A percentile compares a stretch with the other conserved stretches of the same genome.
Evolutionary conservation across 768 basidiomycete genomes (phyloP).

Genomic region (Leccinum disarticulatum): DNA sequence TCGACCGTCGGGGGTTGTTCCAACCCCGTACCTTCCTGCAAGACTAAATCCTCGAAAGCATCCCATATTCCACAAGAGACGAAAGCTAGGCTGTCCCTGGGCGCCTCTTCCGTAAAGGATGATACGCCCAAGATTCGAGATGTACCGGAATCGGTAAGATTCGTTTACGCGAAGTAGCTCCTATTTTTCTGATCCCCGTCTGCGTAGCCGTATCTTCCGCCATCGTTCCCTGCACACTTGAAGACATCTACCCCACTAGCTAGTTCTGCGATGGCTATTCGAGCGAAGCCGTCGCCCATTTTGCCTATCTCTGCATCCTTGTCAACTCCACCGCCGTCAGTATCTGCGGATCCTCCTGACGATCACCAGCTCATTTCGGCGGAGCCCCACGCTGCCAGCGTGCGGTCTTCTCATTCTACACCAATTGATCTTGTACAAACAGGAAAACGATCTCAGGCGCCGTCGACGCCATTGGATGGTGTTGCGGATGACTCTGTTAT

Average conservation of each 20-base stretch:
- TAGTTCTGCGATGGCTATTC: conserved; percentile 20
- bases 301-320: conserved; percentile 24
- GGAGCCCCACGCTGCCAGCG: conserved; percentile 11
- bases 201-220: conserved; percentile 48
- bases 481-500: conserved; percentile 7
- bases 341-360: conserved; percentile 19
- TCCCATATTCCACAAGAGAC: not conserved
- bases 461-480: conserved; percentile 31
- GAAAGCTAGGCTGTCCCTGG: conserved; percentile 1
- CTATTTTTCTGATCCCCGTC: conserved; percentile 14
- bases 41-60: conserved; percentile 11
- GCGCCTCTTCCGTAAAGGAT: conserved; percentile 5
- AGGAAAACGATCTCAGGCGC: conserved; percentile 31
- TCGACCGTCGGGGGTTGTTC: conserved; percentile 6
- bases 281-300: conserved; percentile 47
- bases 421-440: conserved; percentile 15
- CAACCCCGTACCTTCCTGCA: conserved; percentile 10
- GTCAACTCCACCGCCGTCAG: conserved; percentile 28
- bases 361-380: conserved; percentile 11
- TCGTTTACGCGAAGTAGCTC: conserved; percentile 2
- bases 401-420: conserved; percentile 16
- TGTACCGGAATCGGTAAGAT: conserved; percentile 39
- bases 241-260: conserved; percentile 52
- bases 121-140: conserved; percentile 32
- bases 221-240: conserved; percentile 54